A percentile compares a stretch with the other conserved stretches of the same genome.
These are phyloP conservation scores for Houttuynia cordata DNA, from an alignment of 164 flowering plant genomes.

Conservation along the genomic window DNA sequence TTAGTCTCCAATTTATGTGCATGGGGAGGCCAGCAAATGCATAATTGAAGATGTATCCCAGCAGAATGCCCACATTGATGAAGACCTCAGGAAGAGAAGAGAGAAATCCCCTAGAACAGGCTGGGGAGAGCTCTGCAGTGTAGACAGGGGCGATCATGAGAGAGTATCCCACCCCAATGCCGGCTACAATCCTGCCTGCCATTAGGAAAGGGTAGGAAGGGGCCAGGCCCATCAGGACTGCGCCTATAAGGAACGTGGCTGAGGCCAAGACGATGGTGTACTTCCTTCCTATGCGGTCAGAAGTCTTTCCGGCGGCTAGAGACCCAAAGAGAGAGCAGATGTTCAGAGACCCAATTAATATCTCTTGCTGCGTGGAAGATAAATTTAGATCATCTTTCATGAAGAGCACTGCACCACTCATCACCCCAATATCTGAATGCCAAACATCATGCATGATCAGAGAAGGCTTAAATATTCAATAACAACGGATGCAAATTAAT, in stretches of 20 bases:
- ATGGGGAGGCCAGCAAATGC: constrained; percentile 31
- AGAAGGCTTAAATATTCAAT: too few relatives aligned
- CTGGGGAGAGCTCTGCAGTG: constrained; percentile 71
- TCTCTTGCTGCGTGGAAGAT: constrained; percentile 34
- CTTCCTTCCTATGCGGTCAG: constrained; percentile 74
- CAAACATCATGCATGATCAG: too few relatives aligned
- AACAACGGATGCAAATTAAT: too few relatives aligned
- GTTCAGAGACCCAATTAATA: constrained; percentile 56
- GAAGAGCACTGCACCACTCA: constrained; percentile 75
- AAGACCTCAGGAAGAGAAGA: constrained; percentile 74
- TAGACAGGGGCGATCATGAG: constrained; percentile 82
- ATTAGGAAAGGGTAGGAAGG: constrained; percentile 42
- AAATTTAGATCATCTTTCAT: constrained; percentile 46
- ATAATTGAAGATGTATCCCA: constrained; percentile 60
- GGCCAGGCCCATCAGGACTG: constrained; percentile 71
- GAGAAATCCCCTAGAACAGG: constrained; percentile 58
- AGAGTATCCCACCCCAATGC: constrained; percentile 78
- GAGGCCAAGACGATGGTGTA: constrained; percentile 70
- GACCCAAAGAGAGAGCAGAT: constrained; percentile 60
- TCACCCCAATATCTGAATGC: constrained; percentile 67
- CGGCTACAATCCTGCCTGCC: constrained; percentile 60
- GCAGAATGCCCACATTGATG: constrained; percentile 54
- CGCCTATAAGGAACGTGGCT: constrained; percentile 51
- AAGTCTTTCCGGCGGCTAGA: constrained; percentile 61
- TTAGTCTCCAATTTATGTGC: constrained; percentile 55